Conservation (phyloP, 2,329 filamentous ascomycete genomes). For the Diplodia intermedia region DNA sequence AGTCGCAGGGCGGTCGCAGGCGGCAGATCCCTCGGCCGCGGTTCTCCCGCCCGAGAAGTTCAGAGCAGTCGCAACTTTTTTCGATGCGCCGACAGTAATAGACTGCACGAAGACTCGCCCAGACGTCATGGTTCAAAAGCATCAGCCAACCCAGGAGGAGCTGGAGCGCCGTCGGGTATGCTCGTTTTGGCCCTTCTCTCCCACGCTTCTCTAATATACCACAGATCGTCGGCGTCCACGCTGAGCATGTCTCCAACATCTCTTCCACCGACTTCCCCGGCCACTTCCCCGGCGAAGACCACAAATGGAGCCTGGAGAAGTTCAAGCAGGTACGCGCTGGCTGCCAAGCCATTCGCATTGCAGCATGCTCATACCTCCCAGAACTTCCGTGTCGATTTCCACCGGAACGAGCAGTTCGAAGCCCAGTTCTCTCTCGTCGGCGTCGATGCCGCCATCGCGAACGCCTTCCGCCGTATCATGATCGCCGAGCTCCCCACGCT, state of each 20-base stretch:
- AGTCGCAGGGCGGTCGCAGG: slow-evolving; percentile 8
- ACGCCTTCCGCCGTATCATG: slow-evolving; percentile 95
- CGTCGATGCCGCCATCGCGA: slow-evolving; percentile 90
- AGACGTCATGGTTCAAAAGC: slow-evolving; percentile 51
- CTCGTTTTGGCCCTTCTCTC: neutral
- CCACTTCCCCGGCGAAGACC: slow-evolving; percentile 87
- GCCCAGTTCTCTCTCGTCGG: slow-evolving; percentile 90
- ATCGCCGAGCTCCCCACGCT: slow-evolving; percentile 93
- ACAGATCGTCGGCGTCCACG: slow-evolving; percentile 84
- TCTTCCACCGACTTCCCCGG: slow-evolving; percentile 90
- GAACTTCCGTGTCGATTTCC: slow-evolving; percentile 77
- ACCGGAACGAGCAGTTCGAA: slow-evolving; percentile 79
- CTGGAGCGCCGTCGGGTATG: slow-evolving; percentile 67
- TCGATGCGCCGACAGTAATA: slow-evolving; percentile 34
- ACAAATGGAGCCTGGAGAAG: slow-evolving; percentile 75
- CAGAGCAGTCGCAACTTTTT: slow-evolving; percentile 32
- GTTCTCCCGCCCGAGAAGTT: slow-evolving; percentile 34
- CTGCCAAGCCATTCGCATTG: slow-evolving; percentile 6
- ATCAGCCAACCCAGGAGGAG: slow-evolving; percentile 56
- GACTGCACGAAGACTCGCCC: slow-evolving; percentile 30
- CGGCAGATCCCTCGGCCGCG: slow-evolving; percentile 5
- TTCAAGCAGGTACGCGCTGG: slow-evolving; percentile 64
- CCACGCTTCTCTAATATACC: slow-evolving; percentile 27
- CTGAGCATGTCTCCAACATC: slow-evolving; percentile 89
- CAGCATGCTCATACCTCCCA: slow-evolving; percentile 42